These are phyloP conservation scores for Trypanosoma caninum DNA, from an alignment of 208 protist genomes.

Conservation along the genomic window DNA sequence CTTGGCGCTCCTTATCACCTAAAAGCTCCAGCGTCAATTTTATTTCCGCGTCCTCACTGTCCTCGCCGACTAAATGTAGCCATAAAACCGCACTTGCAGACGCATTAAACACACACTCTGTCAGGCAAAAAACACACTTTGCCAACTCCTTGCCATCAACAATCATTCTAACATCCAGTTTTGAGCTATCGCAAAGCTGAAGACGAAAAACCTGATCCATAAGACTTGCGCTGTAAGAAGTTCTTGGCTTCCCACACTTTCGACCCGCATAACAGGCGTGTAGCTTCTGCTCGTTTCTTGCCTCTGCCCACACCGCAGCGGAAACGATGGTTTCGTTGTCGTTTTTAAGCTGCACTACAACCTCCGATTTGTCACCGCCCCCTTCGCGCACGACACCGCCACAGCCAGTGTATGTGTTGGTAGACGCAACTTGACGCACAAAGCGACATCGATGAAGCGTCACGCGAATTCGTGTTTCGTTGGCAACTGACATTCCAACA, in stretches of 20 bases:
- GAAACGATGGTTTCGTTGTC: not conserved
- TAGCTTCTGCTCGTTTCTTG: not conserved
- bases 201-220: conserved; percentile 15
- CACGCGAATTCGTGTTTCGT: conserved; percentile 38
- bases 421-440: conserved; percentile 11
- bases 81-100: not conserved
- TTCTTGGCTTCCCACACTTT: not conserved
- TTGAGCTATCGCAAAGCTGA: not conserved
- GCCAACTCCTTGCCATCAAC: not conserved
- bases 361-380: not conserved
- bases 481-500: conserved; percentile 16
- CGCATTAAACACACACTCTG: conserved; percentile 6
- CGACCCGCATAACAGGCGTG: not conserved
- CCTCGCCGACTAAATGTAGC: not conserved
- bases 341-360: conserved; percentile 9
- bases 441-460: conserved; percentile 55
- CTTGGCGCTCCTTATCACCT: conserved; percentile 5
- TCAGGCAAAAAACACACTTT: conserved; percentile 1
- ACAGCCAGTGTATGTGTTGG: not conserved
- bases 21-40: conserved; percentile 10
- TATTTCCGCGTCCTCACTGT: conserved; percentile 7
- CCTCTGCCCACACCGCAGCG: not conserved
- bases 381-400: not conserved
- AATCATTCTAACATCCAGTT: conserved; percentile 4
- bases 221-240: conserved; percentile 3